These are phyloP conservation scores for Polytrichum formosum DNA, from an alignment of 225 moss, liverwort and hornwort genomes.

Conservation along the genomic window DNA sequence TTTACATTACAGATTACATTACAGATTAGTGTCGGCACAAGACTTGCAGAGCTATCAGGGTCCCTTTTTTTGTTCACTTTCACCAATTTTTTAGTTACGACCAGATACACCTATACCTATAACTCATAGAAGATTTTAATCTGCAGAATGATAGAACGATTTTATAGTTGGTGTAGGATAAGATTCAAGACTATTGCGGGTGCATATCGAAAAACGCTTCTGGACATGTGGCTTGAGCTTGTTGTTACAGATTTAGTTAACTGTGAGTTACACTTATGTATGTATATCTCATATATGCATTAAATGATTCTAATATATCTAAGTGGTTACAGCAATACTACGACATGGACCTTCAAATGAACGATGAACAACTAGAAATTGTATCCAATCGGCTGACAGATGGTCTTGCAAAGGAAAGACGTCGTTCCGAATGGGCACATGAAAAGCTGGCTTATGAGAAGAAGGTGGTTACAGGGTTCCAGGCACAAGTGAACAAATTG, in stretches of 20 bases:
- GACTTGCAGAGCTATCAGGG: too few species aligned
- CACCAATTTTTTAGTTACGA: too few species aligned
- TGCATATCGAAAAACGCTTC: too few species aligned
- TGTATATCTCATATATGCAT: neutral
- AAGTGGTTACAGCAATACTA: conserved; percentile 40
- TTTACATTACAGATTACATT: too few species aligned
- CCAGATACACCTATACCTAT: too few species aligned
- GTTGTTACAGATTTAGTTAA: too few species aligned
- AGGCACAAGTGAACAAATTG: conserved; percentile 4
- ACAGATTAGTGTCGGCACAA: too few species aligned
- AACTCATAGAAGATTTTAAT: too few species aligned
- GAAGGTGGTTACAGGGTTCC: conserved; percentile 8
- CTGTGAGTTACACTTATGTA: neutral
- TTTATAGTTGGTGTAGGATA: too few species aligned
- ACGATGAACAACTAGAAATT: conserved; percentile 51
- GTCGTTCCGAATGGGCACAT: conserved; percentile 15
- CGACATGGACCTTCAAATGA: conserved; percentile 40
- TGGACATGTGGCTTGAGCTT: too few species aligned
- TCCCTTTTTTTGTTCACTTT: neutral
- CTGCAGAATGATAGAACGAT: too few species aligned
- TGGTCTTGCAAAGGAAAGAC: conserved; percentile 14
- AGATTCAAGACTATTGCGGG: too few species aligned
- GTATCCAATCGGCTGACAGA: conserved; percentile 22
- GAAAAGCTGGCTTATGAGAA: conserved; percentile 20
- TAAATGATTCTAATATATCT: neutral